These are phyloP conservation scores for Rhodotorula mucilaginosa DNA, from an alignment of 1,284 basidiomycete species.

Conservation along the genomic window DNA sequence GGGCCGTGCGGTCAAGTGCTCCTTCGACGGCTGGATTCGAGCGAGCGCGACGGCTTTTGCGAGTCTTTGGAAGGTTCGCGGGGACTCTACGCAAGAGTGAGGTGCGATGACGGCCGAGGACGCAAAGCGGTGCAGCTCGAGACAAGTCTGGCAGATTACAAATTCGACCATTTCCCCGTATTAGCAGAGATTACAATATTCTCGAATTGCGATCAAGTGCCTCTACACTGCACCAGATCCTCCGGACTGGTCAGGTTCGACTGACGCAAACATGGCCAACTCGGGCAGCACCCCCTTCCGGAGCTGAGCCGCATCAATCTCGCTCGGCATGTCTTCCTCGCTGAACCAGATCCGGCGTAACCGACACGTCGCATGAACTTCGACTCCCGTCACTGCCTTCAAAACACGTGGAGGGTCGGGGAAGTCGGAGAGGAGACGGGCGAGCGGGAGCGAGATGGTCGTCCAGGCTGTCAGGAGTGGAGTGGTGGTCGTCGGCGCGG, in stretches of 20 bases:
- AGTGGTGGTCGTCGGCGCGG: slow-evolving; percentile 4
- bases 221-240: background rate
- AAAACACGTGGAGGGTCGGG: background rate
- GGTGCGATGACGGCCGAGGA: too few species aligned
- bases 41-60: too few species aligned
- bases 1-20: too few species aligned
- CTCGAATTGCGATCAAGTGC: background rate
- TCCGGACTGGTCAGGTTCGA: too few species aligned
- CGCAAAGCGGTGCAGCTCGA: too few species aligned
- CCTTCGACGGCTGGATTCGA: too few species aligned
- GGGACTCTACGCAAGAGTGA: too few species aligned
- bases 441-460: slow-evolving; percentile 25
- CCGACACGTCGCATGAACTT: slow-evolving; percentile 32
- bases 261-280: slow-evolving; percentile 26
- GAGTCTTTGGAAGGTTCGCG: too few species aligned
- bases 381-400: slow-evolving; percentile 12
- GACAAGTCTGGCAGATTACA: too few species aligned
- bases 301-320: slow-evolving; percentile 13
- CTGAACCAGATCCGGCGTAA: slow-evolving; percentile 31
- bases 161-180: too few species aligned
- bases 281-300: slow-evolving; percentile 24
- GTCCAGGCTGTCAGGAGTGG: slow-evolving; percentile 31
- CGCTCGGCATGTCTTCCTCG: slow-evolving; percentile 6
- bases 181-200: too few species aligned
- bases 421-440: slow-evolving; percentile 2